Evolutionary conservation across 306 rosid genomes (phyloP).

Genomic region (Hippophae rhamnoides): DNA sequence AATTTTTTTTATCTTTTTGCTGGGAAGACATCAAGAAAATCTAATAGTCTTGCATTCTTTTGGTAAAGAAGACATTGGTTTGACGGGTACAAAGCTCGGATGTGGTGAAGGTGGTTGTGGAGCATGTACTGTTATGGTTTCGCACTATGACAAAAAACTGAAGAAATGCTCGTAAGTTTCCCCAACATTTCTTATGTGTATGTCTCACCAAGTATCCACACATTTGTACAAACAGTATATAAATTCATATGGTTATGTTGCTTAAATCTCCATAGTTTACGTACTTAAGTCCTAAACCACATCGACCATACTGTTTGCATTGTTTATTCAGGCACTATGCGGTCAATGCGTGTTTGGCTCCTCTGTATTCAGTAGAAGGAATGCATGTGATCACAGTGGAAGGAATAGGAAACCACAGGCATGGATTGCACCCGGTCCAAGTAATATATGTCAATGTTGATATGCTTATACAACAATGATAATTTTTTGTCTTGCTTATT

Average conservation of each 20-base stretch:
- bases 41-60: neutral
- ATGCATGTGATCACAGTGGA: constrained; percentile 94
- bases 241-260: neutral
- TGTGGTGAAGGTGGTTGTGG: constrained; percentile 99
- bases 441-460: constrained; percentile 26
- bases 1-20: too few relatives aligned
- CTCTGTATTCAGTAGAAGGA: constrained; percentile 92
- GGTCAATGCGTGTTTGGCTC: constrained; percentile 90
- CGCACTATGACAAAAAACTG: constrained; percentile 43
- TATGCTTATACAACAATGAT: too few relatives aligned
- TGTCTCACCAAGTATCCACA: constrained; percentile 1
- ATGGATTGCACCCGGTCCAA: constrained; percentile 86
- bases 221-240: neutral
- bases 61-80: constrained; percentile 39
- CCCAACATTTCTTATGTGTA: neutral
- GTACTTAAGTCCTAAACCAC: neutral
- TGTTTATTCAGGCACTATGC: constrained; percentile 67
- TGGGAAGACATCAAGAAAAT: neutral
- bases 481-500: too few relatives aligned
- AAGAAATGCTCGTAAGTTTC: constrained; percentile 65
- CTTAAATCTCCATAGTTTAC: neutral
- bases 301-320: neutral
- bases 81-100: constrained; percentile 93
- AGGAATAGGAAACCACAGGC: constrained; percentile 71
- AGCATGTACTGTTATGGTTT: constrained; percentile 98